Percentiles rank a stretch among this genome's conserved stretches.
These are phyloP conservation scores for Penicillium simplicissimum DNA, from an alignment of 495 filamentous ascomycete species.

Conservation along the genomic window DNA sequence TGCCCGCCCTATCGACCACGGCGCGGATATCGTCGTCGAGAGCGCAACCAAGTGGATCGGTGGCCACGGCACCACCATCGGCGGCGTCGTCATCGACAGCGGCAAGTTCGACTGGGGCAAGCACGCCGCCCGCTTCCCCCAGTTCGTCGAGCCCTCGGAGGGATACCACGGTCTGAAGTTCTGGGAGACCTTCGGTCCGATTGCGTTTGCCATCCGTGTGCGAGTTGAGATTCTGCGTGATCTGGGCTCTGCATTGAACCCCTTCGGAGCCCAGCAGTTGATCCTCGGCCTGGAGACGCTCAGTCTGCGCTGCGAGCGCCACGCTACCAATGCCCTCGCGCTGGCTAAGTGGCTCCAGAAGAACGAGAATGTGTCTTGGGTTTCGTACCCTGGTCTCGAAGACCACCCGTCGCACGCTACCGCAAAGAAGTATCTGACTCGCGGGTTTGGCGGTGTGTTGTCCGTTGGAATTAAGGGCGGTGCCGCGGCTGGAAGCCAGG, in stretches of 20 bases:
- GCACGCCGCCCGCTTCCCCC: slow-evolving; percentile 83
- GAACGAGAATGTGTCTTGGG: slow-evolving; percentile 86
- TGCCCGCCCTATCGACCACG: slow-evolving; percentile 84
- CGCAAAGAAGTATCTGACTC: slow-evolving; percentile 86
- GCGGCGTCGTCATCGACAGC: slow-evolving; percentile 83
- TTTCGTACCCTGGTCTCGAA: slow-evolving; percentile 88
- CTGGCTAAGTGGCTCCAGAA: slow-evolving; percentile 83
- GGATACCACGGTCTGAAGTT: slow-evolving; percentile 98
- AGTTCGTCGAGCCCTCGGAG: slow-evolving; percentile 87
- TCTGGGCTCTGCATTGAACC: slow-evolving; percentile 80
- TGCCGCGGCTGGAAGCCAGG: slow-evolving; percentile 72
- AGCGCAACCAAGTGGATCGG: slow-evolving; percentile 99
- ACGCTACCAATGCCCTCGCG: slow-evolving; percentile 80
- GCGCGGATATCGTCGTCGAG: slow-evolving; percentile 93
- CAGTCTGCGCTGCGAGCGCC: slow-evolving; percentile 80
- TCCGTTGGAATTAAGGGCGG: slow-evolving; percentile 94
- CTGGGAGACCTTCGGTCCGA: slow-evolving; percentile 90
- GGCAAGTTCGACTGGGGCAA: slow-evolving; percentile 98
- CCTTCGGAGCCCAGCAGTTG: slow-evolving; percentile 94
- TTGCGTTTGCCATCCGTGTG: slow-evolving; percentile 80
- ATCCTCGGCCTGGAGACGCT: slow-evolving; percentile 90
- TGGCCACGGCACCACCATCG: slow-evolving; percentile 95
- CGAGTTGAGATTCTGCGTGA: slow-evolving; percentile 89
- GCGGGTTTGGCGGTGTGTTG: slow-evolving; percentile 89
- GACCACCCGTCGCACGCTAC: slow-evolving; percentile 75